Percentiles rank a stretch among this genome's conserved stretches.
Conservation (phyloP, 768 basidiomycete species). For the Polyporus arcularius region DNA sequence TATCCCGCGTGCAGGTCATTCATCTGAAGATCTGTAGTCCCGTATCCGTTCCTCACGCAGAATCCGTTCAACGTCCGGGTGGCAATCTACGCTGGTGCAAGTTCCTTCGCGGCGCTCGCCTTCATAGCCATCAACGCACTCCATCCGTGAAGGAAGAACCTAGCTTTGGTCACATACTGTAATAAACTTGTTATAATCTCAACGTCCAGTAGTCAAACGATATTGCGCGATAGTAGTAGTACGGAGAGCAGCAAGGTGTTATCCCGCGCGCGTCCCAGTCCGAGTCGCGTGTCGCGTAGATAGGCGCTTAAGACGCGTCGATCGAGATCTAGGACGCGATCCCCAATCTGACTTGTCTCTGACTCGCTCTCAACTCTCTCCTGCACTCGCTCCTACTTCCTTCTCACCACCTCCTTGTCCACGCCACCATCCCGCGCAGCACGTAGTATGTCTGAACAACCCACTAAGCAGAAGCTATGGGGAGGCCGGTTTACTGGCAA, state of each 20-base stretch:
- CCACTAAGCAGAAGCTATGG: conserved; percentile 35
- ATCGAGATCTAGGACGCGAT: conserved; percentile 7
- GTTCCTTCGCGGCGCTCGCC: conserved; percentile 51
- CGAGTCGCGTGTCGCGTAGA: neutral
- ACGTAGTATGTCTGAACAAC: conserved; percentile 21
- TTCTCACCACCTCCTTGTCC: neutral
- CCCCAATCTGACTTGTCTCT: conserved; percentile 5
- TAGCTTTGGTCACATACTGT: neutral
- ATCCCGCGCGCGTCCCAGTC: too few species aligned
- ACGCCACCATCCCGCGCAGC: neutral
- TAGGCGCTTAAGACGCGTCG: conserved; percentile 7
- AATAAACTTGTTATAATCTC: too few species aligned
- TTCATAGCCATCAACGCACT: conserved; percentile 62
- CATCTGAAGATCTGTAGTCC: conserved; percentile 46
- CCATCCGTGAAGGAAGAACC: conserved; percentile 36
- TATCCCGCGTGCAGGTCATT: neutral
- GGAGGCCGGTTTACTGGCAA: conserved; percentile 73
- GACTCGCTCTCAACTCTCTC: conserved; percentile 36
- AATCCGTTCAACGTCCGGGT: conserved; percentile 53
- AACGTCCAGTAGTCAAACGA: too few species aligned
- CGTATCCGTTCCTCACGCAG: conserved; percentile 80
- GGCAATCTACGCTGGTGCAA: conserved; percentile 58
- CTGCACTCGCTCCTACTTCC: neutral
- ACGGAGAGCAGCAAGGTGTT: too few species aligned
- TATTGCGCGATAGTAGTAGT: too few species aligned